Evolutionary conservation across 2,329 filamentous ascomycete species (phyloP).

Genomic region (Aspergillus fructus): DNA sequence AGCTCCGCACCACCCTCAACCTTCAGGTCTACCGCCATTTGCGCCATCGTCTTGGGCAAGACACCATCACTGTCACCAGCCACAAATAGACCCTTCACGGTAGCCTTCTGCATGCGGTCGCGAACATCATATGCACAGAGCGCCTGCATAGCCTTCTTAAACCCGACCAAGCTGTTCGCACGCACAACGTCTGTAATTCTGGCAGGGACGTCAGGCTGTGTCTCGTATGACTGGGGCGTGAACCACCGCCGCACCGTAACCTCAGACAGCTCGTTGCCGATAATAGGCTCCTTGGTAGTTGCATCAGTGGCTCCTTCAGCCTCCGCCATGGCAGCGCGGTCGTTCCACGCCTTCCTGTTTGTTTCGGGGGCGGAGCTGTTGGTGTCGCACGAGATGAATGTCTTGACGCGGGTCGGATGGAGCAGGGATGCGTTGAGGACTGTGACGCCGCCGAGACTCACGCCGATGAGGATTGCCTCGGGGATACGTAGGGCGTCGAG

Average conservation of each 20-base stretch:
- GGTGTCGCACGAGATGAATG: constrained; percentile 75
- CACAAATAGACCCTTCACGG: constrained; percentile 59
- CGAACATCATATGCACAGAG: constrained; percentile 54
- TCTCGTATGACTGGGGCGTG: constrained; percentile 57
- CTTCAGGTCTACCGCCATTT: constrained; percentile 63
- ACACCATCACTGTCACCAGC: constrained; percentile 74
- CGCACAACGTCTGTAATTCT: constrained; percentile 69
- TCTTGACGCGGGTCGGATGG: constrained; percentile 58
- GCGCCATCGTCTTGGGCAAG: constrained; percentile 75
- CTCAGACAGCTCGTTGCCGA: constrained; percentile 63
- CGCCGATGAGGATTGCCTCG: constrained; percentile 69
- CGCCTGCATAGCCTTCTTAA: constrained; percentile 75
- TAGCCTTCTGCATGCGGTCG: constrained; percentile 39
- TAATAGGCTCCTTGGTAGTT: constrained; percentile 53
- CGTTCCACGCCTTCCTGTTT: constrained; percentile 77
- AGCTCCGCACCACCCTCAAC: constrained; percentile 58
- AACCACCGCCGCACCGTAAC: constrained; percentile 78
- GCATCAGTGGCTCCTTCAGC: constrained; percentile 43
- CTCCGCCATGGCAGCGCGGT: constrained; percentile 69
- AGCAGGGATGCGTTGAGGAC: constrained; percentile 69
- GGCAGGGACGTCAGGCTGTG: constrained; percentile 50
- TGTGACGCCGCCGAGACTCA: constrained; percentile 79
- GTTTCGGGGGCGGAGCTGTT: constrained; percentile 69
- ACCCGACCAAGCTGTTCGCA: constrained; percentile 68
- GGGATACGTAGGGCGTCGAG: constrained; percentile 69